Percentiles rank a stretch among this genome's conserved stretches.
These are phyloP conservation scores for Diaporthe sp. DNA, from an alignment of 2,329 filamentous ascomycete species.

Conservation along the genomic window DNA sequence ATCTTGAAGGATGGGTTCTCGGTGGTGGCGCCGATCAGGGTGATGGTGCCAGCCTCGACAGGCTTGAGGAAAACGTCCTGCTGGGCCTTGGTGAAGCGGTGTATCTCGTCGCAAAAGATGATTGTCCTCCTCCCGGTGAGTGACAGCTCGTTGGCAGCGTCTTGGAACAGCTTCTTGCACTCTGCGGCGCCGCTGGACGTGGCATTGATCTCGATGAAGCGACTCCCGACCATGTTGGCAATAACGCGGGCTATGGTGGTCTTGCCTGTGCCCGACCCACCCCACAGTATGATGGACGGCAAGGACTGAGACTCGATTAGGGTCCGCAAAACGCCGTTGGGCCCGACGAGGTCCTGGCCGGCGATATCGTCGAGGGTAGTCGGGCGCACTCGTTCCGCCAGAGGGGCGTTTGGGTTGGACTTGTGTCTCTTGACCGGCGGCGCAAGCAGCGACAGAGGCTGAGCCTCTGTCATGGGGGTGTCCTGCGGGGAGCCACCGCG, in stretches of 20 bases:
- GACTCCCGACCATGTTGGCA: conserved; percentile 82
- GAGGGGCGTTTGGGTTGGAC: conserved; percentile 79
- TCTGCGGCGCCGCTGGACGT: conserved; percentile 90
- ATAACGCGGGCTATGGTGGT: conserved; percentile 95
- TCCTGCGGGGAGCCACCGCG: conserved; percentile 42
- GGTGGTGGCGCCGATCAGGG: conserved; percentile 93
- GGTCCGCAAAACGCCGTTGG: conserved; percentile 84
- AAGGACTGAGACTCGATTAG: conserved; percentile 89
- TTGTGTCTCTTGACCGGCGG: conserved; percentile 75
- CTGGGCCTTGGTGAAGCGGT: conserved; percentile 90
- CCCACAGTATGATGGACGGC: conserved; percentile 97
- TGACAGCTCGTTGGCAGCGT: conserved; percentile 83
- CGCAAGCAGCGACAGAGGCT: conserved; percentile 45
- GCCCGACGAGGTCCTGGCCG: conserved; percentile 92
- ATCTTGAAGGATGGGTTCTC: conserved; percentile 98
- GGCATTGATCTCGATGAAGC: conserved; percentile 97
- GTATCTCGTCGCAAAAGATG: conserved; percentile 97
- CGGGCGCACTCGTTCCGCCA: conserved; percentile 95
- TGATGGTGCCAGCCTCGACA: conserved; percentile 91
- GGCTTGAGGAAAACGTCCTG: conserved; percentile 96
- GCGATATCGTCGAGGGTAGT: conserved; percentile 85
- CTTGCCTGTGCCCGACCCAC: conserved; percentile 84
- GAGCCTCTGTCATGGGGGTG: conserved; percentile 46
- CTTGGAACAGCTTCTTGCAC: conserved; percentile 91
- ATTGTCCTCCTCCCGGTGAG: conserved; percentile 93